A percentile compares a stretch with the other conserved stretches of the same genome.
phyloP scores from a whole-genome alignment of 1,284 basidiomycete species.

The Porodaedalea pini region DNA sequence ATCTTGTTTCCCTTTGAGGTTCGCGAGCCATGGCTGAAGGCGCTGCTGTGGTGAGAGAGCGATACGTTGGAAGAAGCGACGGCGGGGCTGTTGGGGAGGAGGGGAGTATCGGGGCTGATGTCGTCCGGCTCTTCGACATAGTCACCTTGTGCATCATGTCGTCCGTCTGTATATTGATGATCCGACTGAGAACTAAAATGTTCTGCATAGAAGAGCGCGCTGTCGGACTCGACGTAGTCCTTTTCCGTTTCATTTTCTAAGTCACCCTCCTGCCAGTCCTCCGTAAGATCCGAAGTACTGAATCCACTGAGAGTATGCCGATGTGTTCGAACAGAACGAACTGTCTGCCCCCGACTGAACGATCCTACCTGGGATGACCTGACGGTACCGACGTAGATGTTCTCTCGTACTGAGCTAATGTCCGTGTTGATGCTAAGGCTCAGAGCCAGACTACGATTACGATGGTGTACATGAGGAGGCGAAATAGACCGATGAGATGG shows the following conservation, averaged over 20 bases:
- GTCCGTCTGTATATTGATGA: background rate
- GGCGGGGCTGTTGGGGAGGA: slow-evolving; percentile 13
- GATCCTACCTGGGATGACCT: background rate
- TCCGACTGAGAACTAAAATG: slow-evolving; percentile 6
- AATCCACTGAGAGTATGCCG: background rate
- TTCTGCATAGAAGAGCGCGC: slow-evolving; percentile 10
- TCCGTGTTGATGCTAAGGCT: slow-evolving; percentile 17
- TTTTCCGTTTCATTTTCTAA: background rate
- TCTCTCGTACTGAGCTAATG: background rate
- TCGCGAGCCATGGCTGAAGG: background rate
- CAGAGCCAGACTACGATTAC: slow-evolving; percentile 5
- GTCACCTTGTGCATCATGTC: background rate
- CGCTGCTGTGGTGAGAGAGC: background rate
- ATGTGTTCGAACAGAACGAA: background rate
- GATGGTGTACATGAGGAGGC: background rate
- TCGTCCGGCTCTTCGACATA: background rate
- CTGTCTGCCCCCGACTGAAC: background rate
- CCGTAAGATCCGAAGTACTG: background rate
- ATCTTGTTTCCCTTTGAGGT: slow-evolving; percentile 12
- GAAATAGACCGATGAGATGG: background rate
- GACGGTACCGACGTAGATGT: background rate
- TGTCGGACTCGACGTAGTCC: background rate
- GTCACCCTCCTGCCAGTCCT: background rate
- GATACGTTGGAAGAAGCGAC: slow-evolving; percentile 14
- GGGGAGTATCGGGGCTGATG: slow-evolving; percentile 5